Base-by-base conservation (phyloP, 192 early-diverging fungal species). In the Entrophospora sp. region DNA sequence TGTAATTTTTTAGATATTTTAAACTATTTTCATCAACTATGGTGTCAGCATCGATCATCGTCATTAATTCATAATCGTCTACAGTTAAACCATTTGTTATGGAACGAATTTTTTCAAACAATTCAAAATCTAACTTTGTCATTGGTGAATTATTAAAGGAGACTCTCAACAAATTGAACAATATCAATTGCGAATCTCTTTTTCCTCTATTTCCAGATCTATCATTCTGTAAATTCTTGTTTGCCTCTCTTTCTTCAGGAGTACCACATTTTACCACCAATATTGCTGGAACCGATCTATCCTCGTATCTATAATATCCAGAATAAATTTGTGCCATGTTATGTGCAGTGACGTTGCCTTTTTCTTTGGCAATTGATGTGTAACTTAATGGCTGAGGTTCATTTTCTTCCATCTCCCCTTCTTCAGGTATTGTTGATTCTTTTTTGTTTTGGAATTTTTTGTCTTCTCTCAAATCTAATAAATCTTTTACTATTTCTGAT, bases 301-400 rank as follows among this genome's bases (percentile, higher is more conserved):
- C 82, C 30, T 77, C 80, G n/a, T 86, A 87, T 38, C 77, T 58
- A 71, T 95, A 97, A 79, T 89, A 90, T 22, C 95, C 95, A 8
- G 93, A 87, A 72, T 93, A 93, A 27, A 97, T 87, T 70, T 90
- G 83, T 58, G 92, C 93, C 85, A 89, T 92, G 74, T 97, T 97
- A 66, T 93, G 89, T 20, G 91, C 82, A 71, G 92, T 94, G n/a
- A n/a, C n/a, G n/a, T n/a, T n/a, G n/a, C n/a, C n/a, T 48, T 69
- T 68, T 20, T 92, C 95, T 65, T 93, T 86, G 18, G 89, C 93
- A 55, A 95, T 92, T 31, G 95, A 87, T 24, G 94, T 85, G 69
- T 91, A 94, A 28, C 90, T 87, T 53, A 84, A 78, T 6, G 91
- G 83, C 61, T 85, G 78, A 31, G 58, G 58, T 38, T 38, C 37